phyloP scores from a whole-genome alignment of 768 basidiomycete species.

The Mycena metata region DNA sequence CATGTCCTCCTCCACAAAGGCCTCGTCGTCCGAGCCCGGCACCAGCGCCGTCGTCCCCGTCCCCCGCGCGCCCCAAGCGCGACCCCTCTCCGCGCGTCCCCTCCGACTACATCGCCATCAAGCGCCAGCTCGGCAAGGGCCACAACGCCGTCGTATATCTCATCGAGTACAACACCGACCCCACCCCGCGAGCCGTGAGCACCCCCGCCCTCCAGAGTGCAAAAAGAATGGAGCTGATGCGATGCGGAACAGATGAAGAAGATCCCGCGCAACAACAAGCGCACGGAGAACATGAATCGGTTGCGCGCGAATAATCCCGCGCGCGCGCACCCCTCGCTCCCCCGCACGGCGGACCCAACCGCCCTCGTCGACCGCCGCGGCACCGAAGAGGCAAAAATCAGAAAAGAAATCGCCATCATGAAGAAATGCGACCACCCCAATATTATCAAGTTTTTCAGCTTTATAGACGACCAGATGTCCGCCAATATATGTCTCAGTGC shows the following conservation, averaged over 20 bases:
- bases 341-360: conserved; percentile 41
- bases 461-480: conserved; percentile 91
- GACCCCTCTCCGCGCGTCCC: neutral
- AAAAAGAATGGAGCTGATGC: neutral
- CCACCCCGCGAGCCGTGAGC: conserved; percentile 26
- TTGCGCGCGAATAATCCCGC: conserved; percentile 37
- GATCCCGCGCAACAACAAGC: conserved; percentile 37
- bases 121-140: conserved; percentile 30
- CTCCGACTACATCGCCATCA: conserved; percentile 21
- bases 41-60: no score
- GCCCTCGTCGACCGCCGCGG: conserved; percentile 77
- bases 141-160: conserved; percentile 36
- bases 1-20: conserved; percentile 17
- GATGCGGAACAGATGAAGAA: conserved; percentile 31
- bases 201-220: neutral
- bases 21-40: neutral
- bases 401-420: conserved; percentile 98
- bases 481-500: conserved; percentile 95
- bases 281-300: conserved; percentile 35
- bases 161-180: conserved; percentile 33
- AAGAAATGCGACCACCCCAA: conserved; percentile 94
- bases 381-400: conserved; percentile 86
- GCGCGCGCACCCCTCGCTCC: conserved; percentile 6
- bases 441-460: conserved; percentile 90
- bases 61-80: neutral